These are phyloP conservation scores for Picochlorum sp. DNA, from an alignment of 139 green algal genomes.

Conservation along the genomic window DNA sequence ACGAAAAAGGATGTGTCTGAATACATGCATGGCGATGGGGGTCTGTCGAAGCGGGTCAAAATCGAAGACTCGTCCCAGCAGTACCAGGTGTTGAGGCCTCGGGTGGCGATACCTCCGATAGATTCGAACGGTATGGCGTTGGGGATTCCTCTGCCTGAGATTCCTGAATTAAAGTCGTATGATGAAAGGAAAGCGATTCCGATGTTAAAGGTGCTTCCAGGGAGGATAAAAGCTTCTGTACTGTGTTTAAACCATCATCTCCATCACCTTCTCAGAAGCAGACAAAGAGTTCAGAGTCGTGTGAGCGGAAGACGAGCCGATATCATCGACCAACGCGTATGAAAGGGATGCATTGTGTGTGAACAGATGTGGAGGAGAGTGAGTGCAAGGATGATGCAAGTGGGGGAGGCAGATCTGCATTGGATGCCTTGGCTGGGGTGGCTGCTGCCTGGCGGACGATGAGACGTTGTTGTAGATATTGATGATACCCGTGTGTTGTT, in stretches of 20 bases:
- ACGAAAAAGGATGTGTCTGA: background rate
- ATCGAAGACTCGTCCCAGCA: background rate
- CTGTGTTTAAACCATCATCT: constrained; percentile 4
- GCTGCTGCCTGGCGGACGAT: constrained; percentile 11
- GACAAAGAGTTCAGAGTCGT: background rate
- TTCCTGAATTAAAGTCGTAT: background rate
- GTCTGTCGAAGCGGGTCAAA: background rate
- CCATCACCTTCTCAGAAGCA: background rate
- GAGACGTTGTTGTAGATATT: constrained; percentile 1
- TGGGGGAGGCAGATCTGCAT: background rate
- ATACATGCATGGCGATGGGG: background rate
- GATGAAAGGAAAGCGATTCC: background rate
- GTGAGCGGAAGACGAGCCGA: background rate
- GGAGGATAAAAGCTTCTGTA: background rate
- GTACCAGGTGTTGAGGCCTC: background rate
- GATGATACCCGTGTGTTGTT: too few relatives aligned
- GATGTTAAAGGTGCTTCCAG: constrained; percentile 8
- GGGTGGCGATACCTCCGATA: background rate
- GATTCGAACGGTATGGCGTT: constrained; percentile 6
- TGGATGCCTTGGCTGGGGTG: constrained; percentile 12
- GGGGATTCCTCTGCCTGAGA: constrained; percentile 1
- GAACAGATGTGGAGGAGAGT: background rate
- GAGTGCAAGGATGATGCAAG: background rate
- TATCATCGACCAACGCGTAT: background rate
- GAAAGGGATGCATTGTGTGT: background rate